phyloP scores from a whole-genome alignment of 768 basidiomycete species.

The Leccinum rimulosum region DNA sequence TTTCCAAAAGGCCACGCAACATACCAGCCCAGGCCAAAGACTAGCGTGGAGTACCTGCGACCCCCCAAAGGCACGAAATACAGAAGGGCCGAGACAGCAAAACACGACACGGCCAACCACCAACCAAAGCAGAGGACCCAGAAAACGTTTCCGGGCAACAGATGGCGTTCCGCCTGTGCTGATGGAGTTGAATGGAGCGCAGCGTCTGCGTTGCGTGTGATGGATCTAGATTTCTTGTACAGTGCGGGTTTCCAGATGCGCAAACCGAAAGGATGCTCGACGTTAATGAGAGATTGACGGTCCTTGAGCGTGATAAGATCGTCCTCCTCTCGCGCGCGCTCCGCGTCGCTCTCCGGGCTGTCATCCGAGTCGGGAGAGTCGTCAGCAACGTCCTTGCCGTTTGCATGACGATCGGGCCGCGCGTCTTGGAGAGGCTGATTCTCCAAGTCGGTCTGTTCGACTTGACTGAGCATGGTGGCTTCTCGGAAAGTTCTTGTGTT shows the following conservation, averaged over 20 bases:
- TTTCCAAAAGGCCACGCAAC: constrained; percentile 98
- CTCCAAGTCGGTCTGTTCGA: constrained; percentile 44
- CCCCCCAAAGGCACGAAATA: constrained; percentile 79
- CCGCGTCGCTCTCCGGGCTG: constrained; percentile 33
- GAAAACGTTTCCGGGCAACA: constrained; percentile 90
- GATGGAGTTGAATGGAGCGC: constrained; percentile 92
- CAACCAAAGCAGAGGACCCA: constrained; percentile 91
- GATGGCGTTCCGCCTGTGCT: constrained; percentile 88
- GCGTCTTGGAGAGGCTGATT: constrained; percentile 28
- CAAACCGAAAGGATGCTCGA: constrained; percentile 97
- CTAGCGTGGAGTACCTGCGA: constrained; percentile 74
- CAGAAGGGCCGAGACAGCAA: constrained; percentile 64
- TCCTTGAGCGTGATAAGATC: constrained; percentile 93
- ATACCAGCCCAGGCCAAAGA: constrained; percentile 95
- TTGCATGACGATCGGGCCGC: constrained; percentile 15
- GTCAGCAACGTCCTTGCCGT: constrained; percentile 45
- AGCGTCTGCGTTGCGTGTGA: constrained; percentile 94
- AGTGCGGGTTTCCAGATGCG: constrained; percentile 99
- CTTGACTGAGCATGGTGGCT: constrained; percentile 46
- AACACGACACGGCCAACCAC: constrained; percentile 81
- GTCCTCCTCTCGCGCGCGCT: constrained; percentile 44
- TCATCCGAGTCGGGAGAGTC: constrained; percentile 41
- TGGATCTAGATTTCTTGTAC: constrained; percentile 96
- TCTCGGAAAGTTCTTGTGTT: constrained; percentile 46
- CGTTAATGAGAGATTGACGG: constrained; percentile 97